Base-by-base conservation (phyloP, 805 yeast species). In the Kodamaea sagamina region DNA sequence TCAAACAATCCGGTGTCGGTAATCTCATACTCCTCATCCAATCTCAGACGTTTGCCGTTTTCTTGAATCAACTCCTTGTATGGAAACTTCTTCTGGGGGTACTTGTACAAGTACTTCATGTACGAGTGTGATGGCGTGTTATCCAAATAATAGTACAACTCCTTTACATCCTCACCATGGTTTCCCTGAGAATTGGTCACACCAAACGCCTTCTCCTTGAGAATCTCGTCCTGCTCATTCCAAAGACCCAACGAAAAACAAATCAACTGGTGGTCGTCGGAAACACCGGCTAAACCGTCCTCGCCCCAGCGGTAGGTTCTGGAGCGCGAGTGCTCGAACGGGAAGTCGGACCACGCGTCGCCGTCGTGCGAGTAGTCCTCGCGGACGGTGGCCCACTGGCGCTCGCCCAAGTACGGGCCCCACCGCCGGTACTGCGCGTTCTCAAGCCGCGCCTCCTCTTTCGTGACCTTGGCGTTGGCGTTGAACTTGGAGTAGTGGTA, bases 131-230 rank as follows among this genome's bases (percentile, higher is more conserved):
- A 78, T 6, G 97, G 97, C 9, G 95, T 86, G 65, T 88, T 89
- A 67, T 89, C 97, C 47, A 89, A 73, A 58, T 89, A 89, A 60
- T 81, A 89, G 61, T 86, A 86, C 51, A 82, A 63, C 58, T 86
- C 95, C 67, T 89, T 89, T 47, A 88, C 96, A 62, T 89, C 97
- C 61, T 89, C 97, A 43, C 97, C 97, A 62, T 89, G 97, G 62
- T 90, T 90, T 9, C 97, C 97, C 61, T 89, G 90, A 10, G 87
- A 89, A 40, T 95, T 95, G 19, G 96, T 89, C 29, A 89, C 76
- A 2, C 97, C 97, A 62, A 83, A 89, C 48, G 86, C 72, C 50
- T 88, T 82, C 60, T 89, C 97, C 64, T 89, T 89, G 62, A 89
- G 73, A 52, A 88, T 78, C 32, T 79, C 82, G 65, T 89, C 97